Evolutionary conservation across 768 basidiomycete genomes (phyloP).

Genomic region (Leucosporidium scottii): DNA sequence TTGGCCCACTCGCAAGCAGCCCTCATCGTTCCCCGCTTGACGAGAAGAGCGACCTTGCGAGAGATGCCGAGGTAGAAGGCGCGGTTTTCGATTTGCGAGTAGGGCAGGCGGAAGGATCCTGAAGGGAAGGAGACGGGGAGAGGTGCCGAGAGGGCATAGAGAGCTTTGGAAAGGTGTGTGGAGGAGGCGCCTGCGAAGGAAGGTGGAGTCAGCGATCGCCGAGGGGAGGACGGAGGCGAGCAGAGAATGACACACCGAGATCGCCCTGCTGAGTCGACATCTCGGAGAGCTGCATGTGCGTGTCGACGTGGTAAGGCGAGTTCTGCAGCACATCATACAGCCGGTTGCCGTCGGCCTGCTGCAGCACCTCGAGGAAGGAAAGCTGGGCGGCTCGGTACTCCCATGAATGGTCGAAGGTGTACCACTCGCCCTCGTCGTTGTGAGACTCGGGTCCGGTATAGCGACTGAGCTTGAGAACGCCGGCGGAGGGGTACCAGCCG

Average conservation of each 20-base stretch:
- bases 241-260: constrained; percentile 47
- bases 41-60: constrained; percentile 75
- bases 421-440: constrained; percentile 58
- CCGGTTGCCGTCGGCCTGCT: constrained; percentile 33
- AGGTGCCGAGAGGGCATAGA: constrained; percentile 86
- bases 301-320: constrained; percentile 88
- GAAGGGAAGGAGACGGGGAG: constrained; percentile 77
- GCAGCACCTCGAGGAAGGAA: constrained; percentile 36
- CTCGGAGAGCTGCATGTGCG: constrained; percentile 75
- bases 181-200: constrained; percentile 42
- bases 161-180: constrained; percentile 74
- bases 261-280: constrained; percentile 74
- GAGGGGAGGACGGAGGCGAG: background rate
- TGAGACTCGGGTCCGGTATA: constrained; percentile 40
- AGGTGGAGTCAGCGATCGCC: too few relatives aligned
- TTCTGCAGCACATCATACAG: constrained; percentile 68
- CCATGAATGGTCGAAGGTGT: constrained; percentile 79
- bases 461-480: constrained; percentile 34
- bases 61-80: constrained; percentile 86
- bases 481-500: constrained; percentile 55
- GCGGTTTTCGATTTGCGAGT: constrained; percentile 81
- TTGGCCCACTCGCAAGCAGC: constrained; percentile 87
- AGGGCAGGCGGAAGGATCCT: constrained; percentile 77
- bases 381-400: constrained; percentile 63
- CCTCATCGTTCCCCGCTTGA: constrained; percentile 78